Percentiles rank a stretch among this genome's conserved stretches.
Conservation (phyloP, 805 yeast genomes). For the Wickerhamomyces subpelliculosus region DNA sequence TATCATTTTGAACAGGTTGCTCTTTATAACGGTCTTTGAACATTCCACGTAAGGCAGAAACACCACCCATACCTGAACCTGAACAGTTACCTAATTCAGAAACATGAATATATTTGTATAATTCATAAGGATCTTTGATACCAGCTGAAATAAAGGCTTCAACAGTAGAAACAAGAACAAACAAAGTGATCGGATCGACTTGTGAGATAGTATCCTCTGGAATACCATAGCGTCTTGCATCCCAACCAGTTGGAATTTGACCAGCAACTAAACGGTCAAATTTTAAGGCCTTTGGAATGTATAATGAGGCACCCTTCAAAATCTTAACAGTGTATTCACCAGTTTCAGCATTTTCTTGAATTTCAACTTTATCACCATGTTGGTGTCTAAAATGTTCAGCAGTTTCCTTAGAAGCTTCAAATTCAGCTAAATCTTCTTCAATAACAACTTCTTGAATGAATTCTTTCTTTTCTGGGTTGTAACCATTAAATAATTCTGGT, state of each 20-base stretch:
- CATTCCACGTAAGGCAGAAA: constrained; percentile 94
- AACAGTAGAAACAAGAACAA: constrained; percentile 86
- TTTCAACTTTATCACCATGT: constrained; percentile 92
- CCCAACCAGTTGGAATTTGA: constrained; percentile 99
- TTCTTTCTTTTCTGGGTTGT: constrained; percentile 90
- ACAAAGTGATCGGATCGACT: constrained; percentile 94
- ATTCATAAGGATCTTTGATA: constrained; percentile 97
- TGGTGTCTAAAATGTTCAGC: constrained; percentile 91
- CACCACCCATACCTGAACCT: constrained; percentile 99
- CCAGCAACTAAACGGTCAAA: constrained; percentile 63
- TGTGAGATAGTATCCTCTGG: constrained; percentile 87
- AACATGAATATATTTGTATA: constrained; percentile 96
- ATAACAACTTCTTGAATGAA: constrained; percentile 92
- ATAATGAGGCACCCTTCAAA: constrained; percentile 87
- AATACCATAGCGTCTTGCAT: constrained; percentile 91
- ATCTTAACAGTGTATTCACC: constrained; percentile 90
- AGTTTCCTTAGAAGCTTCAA: constrained; percentile 90
- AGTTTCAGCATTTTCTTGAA: constrained; percentile 78
- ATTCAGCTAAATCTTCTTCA: constrained; percentile 94
- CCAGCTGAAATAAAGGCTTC: constrained; percentile 94
- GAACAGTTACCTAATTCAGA: constrained; percentile 99
- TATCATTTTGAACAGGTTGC: constrained; percentile 93
- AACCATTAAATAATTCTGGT: constrained; percentile 90
- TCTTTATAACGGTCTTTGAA: constrained; percentile 92
- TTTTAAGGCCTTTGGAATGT: constrained; percentile 72